Conservation (phyloP, 108 stramenopile species). For the Aureococcus anophagefferens region DNA sequence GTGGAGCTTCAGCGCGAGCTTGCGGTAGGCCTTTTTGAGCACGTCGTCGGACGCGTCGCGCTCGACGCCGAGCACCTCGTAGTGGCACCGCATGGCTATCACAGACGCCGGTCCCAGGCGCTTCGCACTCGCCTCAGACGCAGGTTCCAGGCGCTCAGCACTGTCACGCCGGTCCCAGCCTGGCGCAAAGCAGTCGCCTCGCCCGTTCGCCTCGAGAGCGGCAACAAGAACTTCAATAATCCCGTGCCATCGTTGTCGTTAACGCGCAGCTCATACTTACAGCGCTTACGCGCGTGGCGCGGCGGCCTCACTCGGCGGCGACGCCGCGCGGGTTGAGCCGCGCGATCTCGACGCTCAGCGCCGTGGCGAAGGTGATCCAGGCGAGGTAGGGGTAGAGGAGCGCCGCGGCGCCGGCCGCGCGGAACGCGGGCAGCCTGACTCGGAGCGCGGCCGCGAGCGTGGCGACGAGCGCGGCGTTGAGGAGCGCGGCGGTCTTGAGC, state of each 20-base stretch:
- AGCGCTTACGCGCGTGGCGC: too few species aligned
- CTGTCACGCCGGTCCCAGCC: too few species aligned
- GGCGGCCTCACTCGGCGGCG: too few species aligned
- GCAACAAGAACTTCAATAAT: too few species aligned
- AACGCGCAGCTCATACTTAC: too few species aligned
- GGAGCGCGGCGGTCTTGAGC: slow-evolving; percentile 35
- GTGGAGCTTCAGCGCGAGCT: slow-evolving; percentile 55
- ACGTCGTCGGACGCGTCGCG: slow-evolving; percentile 23
- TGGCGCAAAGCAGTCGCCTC: too few species aligned
- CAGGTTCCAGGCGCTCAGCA: too few species aligned
- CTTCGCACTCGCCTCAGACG: too few species aligned
- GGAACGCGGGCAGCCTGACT: slow-evolving; percentile 24
- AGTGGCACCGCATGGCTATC: slow-evolving; percentile 9
- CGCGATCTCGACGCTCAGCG: slow-evolving; percentile 46
- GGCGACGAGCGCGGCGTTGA: slow-evolving; percentile 36
- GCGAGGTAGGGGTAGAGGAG: slow-evolving; percentile 48
- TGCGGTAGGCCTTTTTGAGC: slow-evolving; percentile 45
- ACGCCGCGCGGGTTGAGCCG: slow-evolving; percentile 30
- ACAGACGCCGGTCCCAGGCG: too few species aligned
- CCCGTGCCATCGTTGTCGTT: too few species aligned
- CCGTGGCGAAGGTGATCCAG: slow-evolving; percentile 55
- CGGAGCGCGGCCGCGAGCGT: slow-evolving; percentile 22
- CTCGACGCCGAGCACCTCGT: slow-evolving; percentile 41
- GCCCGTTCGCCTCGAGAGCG: too few species aligned
- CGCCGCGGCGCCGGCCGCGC: slow-evolving; percentile 29